A percentile compares a stretch with the other conserved stretches of the same genome.
Conservation (phyloP, 176 grass and related monocot species). For the Carex cristatella region DNA sequence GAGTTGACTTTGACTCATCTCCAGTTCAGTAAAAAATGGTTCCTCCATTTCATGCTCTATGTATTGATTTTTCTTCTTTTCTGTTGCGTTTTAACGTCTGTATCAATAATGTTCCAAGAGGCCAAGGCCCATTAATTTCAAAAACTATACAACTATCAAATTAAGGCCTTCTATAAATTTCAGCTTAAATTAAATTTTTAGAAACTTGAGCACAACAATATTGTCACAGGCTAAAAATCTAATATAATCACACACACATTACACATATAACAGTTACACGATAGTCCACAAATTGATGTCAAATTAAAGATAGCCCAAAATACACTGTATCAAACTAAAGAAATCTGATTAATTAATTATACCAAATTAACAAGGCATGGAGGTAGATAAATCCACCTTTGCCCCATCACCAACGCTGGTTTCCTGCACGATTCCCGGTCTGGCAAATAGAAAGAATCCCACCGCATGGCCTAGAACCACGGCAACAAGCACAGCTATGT, state of each 20-base stretch:
- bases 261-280: neutral
- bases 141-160: too few relatives aligned
- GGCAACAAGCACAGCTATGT: neutral
- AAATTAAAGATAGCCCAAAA: neutral
- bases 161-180: too few relatives aligned
- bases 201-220: too few relatives aligned
- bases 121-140: neutral
- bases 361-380: neutral
- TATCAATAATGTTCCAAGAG: neutral
- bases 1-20: neutral
- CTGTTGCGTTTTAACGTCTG: neutral
- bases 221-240: too few relatives aligned
- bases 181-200: too few relatives aligned
- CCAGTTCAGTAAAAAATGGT: neutral
- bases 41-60: neutral
- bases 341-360: neutral
- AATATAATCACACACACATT: neutral
- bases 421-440: neutral
- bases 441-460: slow-evolving; percentile 11
- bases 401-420: neutral
- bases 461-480: slow-evolving; percentile 10
- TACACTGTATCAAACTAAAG: neutral
- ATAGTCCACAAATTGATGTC: neutral
- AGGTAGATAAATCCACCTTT: neutral
- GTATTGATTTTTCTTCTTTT: neutral